These are phyloP conservation scores for Datura wrightii DNA, from an alignment of 257 asterid species.

Conservation along the genomic window DNA sequence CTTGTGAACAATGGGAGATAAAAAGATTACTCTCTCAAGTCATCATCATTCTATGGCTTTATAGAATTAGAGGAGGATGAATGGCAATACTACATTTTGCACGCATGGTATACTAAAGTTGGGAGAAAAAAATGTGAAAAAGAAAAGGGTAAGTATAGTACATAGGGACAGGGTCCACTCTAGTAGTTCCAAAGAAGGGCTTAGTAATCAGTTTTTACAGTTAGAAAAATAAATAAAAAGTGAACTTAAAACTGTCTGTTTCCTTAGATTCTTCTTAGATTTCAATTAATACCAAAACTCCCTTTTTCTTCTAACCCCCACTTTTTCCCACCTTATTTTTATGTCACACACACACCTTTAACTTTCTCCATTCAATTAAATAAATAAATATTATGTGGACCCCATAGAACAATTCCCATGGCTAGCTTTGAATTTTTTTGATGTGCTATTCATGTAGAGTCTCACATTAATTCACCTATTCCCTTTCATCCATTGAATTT, in stretches of 20 bases:
- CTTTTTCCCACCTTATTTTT: background rate
- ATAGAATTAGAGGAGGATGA: background rate
- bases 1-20: too few relatives aligned
- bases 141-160: background rate
- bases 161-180: slow-evolving; percentile 2
- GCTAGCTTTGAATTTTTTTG: slow-evolving; percentile 18
- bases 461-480: background rate
- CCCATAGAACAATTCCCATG: background rate
- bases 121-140: background rate
- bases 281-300: slow-evolving; percentile 23
- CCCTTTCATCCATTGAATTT: background rate
- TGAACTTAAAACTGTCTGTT: background rate
- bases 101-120: slow-evolving; percentile 11
- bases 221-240: background rate
- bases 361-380: background rate
- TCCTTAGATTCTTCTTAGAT: slow-evolving; percentile 37
- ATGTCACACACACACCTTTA: background rate
- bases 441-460: background rate
- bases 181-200: background rate
- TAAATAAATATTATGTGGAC: background rate
- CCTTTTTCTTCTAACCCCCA: background rate
- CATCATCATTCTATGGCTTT: background rate
- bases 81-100: background rate
- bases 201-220: slow-evolving; percentile 35
- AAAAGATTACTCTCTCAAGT: background rate